These are phyloP conservation scores for Kodamaea sp. DNA, from an alignment of 1,139 yeast species.

Conservation along the genomic window DNA sequence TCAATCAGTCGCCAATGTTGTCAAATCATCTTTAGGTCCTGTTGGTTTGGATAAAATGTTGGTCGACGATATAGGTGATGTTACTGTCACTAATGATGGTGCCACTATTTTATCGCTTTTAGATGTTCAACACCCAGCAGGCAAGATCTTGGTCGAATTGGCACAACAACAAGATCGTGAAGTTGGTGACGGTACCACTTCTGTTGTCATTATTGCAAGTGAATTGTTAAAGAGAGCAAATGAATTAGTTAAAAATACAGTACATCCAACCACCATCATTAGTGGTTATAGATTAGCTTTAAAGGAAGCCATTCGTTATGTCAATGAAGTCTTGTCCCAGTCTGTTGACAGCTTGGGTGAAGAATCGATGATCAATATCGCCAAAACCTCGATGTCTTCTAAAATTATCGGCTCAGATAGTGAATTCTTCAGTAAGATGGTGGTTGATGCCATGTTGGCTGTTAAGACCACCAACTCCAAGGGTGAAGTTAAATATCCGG, in stretches of 20 bases:
- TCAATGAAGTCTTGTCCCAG: slow-evolving; percentile 78
- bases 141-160: slow-evolving; percentile 90
- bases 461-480: slow-evolving; percentile 87
- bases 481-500: slow-evolving; percentile 92
- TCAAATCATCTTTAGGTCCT: slow-evolving; percentile 95
- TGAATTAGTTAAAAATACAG: slow-evolving; percentile 86
- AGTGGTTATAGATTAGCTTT: slow-evolving; percentile 94
- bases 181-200: slow-evolving; percentile 97
- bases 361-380: slow-evolving; percentile 79
- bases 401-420: slow-evolving; percentile 96
- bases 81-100: slow-evolving; percentile 97
- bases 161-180: slow-evolving; percentile 99
- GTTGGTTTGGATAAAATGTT: slow-evolving; percentile 98
- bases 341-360: slow-evolving; percentile 82
- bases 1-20: slow-evolving; percentile 94
- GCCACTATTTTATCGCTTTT: slow-evolving; percentile 88
- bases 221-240: slow-evolving; percentile 91
- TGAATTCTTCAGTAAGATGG: slow-evolving; percentile 84
- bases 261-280: slow-evolving; percentile 96
- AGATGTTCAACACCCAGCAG: slow-evolving; percentile 99
- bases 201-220: slow-evolving; percentile 94
- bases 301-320: slow-evolving; percentile 86
- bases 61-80: slow-evolving; percentile 98
- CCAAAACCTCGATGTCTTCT: slow-evolving; percentile 95
- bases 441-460: slow-evolving; percentile 92